Conservation (phyloP, 345 rosid genomes). For the Rubroshorea leprosula region DNA sequence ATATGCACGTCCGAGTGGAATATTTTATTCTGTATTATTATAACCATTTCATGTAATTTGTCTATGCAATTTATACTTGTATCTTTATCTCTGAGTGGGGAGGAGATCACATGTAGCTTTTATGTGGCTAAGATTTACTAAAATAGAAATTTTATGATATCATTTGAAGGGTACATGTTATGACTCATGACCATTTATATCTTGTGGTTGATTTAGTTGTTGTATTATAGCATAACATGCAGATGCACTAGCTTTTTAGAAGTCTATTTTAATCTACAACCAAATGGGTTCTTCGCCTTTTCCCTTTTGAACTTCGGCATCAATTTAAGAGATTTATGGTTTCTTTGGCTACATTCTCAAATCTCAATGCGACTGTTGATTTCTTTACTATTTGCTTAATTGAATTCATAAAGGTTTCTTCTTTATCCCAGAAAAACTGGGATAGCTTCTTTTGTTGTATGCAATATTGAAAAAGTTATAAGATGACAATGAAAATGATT, state of each 20-base stretch:
- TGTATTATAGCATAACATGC: background rate
- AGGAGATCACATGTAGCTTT: background rate
- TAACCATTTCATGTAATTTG: no score
- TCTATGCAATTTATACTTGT: no score
- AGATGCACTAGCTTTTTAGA: no score
- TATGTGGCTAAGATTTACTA: background rate
- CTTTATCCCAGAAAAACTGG: background rate
- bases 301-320: background rate
- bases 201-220: background rate
- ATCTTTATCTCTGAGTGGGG: background rate
- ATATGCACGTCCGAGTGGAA: no score
- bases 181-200: background rate
- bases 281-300: background rate
- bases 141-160: no score
- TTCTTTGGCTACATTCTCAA: background rate
- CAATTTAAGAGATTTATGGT: background rate
- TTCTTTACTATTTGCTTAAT: background rate
- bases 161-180: no score
- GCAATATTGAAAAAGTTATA: background rate
- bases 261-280: no score
- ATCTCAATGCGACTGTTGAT: background rate
- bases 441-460: background rate
- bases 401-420: background rate
- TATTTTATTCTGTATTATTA: no score
- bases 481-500: no score